Percentiles rank a stretch among this genome's conserved stretches.
Conservation (phyloP, 2,329 filamentous ascomycete genomes). For the Amesomyces nigricolor region DNA sequence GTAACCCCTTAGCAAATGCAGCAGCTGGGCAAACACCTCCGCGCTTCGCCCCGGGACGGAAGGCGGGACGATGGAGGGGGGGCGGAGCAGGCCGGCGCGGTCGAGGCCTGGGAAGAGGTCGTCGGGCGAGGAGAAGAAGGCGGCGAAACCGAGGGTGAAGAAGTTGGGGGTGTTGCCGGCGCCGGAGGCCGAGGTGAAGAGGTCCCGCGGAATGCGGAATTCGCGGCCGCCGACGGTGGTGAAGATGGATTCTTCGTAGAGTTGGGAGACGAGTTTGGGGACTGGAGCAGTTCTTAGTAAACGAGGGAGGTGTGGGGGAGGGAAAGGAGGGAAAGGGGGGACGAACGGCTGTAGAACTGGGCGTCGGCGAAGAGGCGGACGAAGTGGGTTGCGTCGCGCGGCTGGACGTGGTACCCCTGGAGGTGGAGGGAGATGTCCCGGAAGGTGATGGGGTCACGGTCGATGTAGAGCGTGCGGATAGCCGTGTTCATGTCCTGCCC, state of each 20-base stretch:
- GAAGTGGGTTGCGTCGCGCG: constrained; percentile 77
- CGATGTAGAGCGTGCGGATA: constrained; percentile 85
- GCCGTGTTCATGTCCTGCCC: constrained; percentile 45
- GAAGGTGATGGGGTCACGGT: constrained; percentile 86
- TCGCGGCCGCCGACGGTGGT: constrained; percentile 81
- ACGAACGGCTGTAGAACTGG: constrained; percentile 81
- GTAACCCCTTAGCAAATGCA: constrained; percentile 80
- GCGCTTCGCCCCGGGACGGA: constrained; percentile 74
- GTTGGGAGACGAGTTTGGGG: constrained; percentile 80
- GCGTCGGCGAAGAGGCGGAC: constrained; percentile 91
- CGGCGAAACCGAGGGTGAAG: constrained; percentile 83
- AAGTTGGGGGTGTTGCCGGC: constrained; percentile 94
- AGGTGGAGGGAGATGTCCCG: constrained; percentile 83
- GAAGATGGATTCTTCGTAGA: constrained; percentile 88
- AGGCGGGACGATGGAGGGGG: constrained; percentile 79
- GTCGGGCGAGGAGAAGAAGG: constrained; percentile 75
- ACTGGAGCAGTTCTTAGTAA: constrained; percentile 44
- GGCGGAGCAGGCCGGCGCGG: constrained; percentile 71
- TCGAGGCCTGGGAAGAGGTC: constrained; percentile 84
- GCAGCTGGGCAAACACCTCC: constrained; percentile 76
- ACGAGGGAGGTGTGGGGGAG: constrained; percentile 4
- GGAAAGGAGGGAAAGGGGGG: constrained; percentile 8
- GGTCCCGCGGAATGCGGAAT: constrained; percentile 84
- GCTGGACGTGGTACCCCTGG: constrained; percentile 83
- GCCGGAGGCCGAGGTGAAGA: constrained; percentile 56